A percentile compares a stretch with the other conserved stretches of the same genome.
phyloP scores from a whole-genome alignment of 208 protist genomes.

The Leptomonas seymouri region DNA sequence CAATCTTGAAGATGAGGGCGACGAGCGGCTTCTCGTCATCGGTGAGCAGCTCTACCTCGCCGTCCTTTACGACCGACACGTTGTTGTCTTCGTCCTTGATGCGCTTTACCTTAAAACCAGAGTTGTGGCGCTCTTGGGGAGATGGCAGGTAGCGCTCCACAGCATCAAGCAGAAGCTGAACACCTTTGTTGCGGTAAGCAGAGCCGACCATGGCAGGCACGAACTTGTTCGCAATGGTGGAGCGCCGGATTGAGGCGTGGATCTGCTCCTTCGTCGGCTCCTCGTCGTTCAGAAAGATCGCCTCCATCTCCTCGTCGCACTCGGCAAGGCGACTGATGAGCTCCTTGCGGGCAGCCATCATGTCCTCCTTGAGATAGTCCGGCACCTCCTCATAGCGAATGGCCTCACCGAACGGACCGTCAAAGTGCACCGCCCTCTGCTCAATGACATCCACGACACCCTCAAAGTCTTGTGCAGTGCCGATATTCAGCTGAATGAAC shows the following conservation, averaged over 20 bases:
- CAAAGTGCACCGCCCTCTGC: slow-evolving; percentile 92
- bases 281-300: slow-evolving; percentile 94
- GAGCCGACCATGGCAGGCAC: slow-evolving; percentile 97
- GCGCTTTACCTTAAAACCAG: slow-evolving; percentile 75
- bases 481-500: slow-evolving; percentile 98
- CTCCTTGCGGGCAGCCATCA: slow-evolving; percentile 77
- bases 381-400: slow-evolving; percentile 85
- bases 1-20: slow-evolving; percentile 98
- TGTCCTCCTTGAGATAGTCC: slow-evolving; percentile 80
- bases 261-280: slow-evolving; percentile 91
- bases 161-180: slow-evolving; percentile 98
- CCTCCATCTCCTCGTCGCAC: slow-evolving; percentile 94
- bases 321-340: slow-evolving; percentile 95
- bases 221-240: slow-evolving; percentile 95
- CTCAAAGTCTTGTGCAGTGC: slow-evolving; percentile 94
- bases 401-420: slow-evolving; percentile 92
- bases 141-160: slow-evolving; percentile 97
- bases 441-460: slow-evolving; percentile 97
- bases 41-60: slow-evolving; percentile 75
- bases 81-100: slow-evolving; percentile 90
- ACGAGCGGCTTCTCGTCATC: slow-evolving; percentile 95
- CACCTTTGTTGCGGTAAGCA: slow-evolving; percentile 99
- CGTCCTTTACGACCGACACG: slow-evolving; percentile 72
- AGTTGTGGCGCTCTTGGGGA: slow-evolving; percentile 93
- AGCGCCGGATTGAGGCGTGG: slow-evolving; percentile 92